phyloP scores from a whole-genome alignment of 306 rosid species.

The Inga leiocalycina region DNA sequence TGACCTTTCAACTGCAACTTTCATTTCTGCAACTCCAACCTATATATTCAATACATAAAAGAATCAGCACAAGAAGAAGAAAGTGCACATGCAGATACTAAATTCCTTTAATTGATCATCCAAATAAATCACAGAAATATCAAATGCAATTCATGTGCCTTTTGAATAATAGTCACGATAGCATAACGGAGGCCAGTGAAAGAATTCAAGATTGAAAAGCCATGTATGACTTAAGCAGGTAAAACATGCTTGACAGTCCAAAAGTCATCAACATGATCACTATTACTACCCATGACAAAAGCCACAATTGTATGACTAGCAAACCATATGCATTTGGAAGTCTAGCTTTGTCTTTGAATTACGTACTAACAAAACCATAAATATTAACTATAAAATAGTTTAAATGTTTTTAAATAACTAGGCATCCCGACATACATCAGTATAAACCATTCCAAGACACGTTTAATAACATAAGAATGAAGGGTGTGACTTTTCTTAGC shows the following conservation, averaged over 20 bases:
- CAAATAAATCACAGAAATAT: slow-evolving; percentile 7
- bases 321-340: neutral
- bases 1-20: slow-evolving; percentile 88
- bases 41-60: slow-evolving; percentile 40
- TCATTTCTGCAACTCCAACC: slow-evolving; percentile 99
- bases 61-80: slow-evolving; percentile 42
- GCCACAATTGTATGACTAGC: neutral
- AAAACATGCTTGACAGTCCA: neutral
- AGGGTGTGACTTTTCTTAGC: neutral
- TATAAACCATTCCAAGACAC: too few species aligned
- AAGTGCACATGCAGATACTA: slow-evolving; percentile 16
- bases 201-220: slow-evolving; percentile 19
- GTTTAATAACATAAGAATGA: neutral
- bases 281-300: neutral
- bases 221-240: neutral
- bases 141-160: neutral
- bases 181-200: neutral
- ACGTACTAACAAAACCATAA: neutral
- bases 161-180: neutral
- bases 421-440: neutral
- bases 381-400: neutral
- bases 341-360: neutral
- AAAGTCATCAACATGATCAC: neutral
- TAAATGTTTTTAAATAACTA: neutral
- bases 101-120: slow-evolving; percentile 24